Conservation (phyloP, 1,284 basidiomycete species). For the Prillingera fragicola region DNA sequence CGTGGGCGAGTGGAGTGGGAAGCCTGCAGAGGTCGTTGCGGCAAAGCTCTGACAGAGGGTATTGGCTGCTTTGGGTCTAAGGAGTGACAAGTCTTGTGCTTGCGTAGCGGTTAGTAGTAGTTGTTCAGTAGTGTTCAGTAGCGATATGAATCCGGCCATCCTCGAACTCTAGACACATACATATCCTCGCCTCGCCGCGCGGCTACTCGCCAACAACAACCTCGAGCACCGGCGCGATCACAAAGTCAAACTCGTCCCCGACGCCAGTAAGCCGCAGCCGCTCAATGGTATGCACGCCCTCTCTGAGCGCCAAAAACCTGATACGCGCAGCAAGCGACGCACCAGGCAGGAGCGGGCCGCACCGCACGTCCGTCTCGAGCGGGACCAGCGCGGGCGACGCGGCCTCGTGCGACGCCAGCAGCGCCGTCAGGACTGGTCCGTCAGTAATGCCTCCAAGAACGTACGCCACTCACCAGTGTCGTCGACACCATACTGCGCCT, state of each 20-base stretch:
- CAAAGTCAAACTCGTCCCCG: slow-evolving; percentile 62
- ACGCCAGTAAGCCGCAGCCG: slow-evolving; percentile 66
- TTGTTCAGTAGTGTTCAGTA: no score
- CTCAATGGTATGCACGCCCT: slow-evolving; percentile 73
- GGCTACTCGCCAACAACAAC: slow-evolving; percentile 16
- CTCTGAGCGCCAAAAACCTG: slow-evolving; percentile 71
- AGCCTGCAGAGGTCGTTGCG: neutral
- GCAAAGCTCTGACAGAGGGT: neutral
- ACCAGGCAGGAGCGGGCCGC: slow-evolving; percentile 72
- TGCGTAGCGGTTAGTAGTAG: no score
- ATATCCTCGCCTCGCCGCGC: no score
- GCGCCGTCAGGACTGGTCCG: slow-evolving; percentile 39
- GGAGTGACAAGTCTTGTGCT: no score
- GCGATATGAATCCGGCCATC: no score
- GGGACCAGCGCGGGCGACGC: slow-evolving; percentile 59
- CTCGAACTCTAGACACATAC: no score
- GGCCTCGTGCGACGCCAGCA: slow-evolving; percentile 23
- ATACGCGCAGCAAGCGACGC: slow-evolving; percentile 81
- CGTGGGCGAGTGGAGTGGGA: neutral
- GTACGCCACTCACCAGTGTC: slow-evolving; percentile 24
- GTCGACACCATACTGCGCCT: slow-evolving; percentile 24
- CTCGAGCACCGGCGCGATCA: slow-evolving; percentile 40
- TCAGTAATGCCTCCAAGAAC: slow-evolving; percentile 11
- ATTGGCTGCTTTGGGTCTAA: no score
- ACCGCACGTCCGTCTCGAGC: slow-evolving; percentile 70